Base-by-base conservation (phyloP, 768 basidiomycete genomes). In the Trametes cubensis region DNA sequence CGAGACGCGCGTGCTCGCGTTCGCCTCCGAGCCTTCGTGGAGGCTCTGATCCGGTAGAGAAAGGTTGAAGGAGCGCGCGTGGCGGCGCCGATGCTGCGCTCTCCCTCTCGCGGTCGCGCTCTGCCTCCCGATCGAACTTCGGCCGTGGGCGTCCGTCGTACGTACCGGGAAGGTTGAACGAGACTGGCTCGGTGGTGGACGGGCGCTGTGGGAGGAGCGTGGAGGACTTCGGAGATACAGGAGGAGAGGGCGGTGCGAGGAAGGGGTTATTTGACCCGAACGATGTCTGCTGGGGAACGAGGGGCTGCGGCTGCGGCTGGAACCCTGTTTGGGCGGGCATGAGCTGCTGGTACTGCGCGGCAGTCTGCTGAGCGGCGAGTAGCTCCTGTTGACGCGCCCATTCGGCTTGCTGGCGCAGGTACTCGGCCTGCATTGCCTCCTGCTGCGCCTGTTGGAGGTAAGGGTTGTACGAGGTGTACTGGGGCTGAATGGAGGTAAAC, bases 381-480 rank as follows among this genome's bases (percentile, higher is more conserved):
- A 62, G 49, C 60, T 66, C 78, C 63, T 92, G 90, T 66, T 91
- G 89, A 44, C 82, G 84, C 59, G 87, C 71, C 77, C 84, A 88
- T 67, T 92, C 88, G 18, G 86, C 85, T 72, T 90, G 77, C 28
- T 78, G 76, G 59, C 72, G 72, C 63, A 75, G 21, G 47, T 75
- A 74, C 55, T 78, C 74, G 42, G 73, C 81, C 77, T 90, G 87
- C 66, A 87, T 82, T 11, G 87, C 87, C 72, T 95, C 92, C 66
- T 95, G 92, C 69, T 94, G 89, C 39, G 87, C 84, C 69, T 94
- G 94, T 70, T 93, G 92, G 68, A 90, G 89, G 63, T 90, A 92
- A 0, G 91, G 91, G 74, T 96, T 96, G 80, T 90, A 96, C 0
- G 90, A 86, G n/a, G 91, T 92, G 74, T 88, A 93, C 68, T 92